These are phyloP conservation scores for Cyamopsis tetragonoloba DNA, from an alignment of 306 rosid species.

Conservation along the genomic window DNA sequence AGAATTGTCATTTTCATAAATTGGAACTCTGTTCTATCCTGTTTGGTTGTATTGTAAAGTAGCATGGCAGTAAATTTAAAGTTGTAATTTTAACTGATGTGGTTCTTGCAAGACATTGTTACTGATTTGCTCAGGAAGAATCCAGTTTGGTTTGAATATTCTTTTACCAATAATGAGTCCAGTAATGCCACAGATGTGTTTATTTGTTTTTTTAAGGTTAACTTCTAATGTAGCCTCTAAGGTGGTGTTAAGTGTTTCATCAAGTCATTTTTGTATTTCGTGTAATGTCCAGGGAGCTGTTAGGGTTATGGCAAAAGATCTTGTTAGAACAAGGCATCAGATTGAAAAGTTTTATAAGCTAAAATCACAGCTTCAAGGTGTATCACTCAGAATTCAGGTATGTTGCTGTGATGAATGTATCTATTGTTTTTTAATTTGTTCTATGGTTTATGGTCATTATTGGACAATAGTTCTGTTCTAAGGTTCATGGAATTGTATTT, in stretches of 20 bases:
- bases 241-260: conserved; percentile 14
- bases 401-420: conserved; percentile 2
- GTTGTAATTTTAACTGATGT: background rate
- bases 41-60: conserved; percentile 5
- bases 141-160: conserved; percentile 1
- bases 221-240: conserved; percentile 7
- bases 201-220: background rate
- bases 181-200: background rate
- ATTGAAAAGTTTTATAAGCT: conserved; percentile 96
- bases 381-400: conserved; percentile 97
- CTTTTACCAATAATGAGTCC: background rate
- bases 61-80: conserved; percentile 12
- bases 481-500: conserved; percentile 10
- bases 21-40: background rate
- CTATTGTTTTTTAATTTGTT: background rate
- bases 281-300: conserved; percentile 83
- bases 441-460: background rate
- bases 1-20: background rate
- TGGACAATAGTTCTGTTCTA: background rate
- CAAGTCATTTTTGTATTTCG: conserved; percentile 22
- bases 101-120: background rate
- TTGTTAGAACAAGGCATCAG: conserved; percentile 95
- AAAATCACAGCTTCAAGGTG: conserved; percentile 98
- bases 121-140: background rate
- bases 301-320: conserved; percentile 98